Base-by-base conservation (phyloP, 768 basidiomycete species). In the Termitomyces heimii region DNA sequence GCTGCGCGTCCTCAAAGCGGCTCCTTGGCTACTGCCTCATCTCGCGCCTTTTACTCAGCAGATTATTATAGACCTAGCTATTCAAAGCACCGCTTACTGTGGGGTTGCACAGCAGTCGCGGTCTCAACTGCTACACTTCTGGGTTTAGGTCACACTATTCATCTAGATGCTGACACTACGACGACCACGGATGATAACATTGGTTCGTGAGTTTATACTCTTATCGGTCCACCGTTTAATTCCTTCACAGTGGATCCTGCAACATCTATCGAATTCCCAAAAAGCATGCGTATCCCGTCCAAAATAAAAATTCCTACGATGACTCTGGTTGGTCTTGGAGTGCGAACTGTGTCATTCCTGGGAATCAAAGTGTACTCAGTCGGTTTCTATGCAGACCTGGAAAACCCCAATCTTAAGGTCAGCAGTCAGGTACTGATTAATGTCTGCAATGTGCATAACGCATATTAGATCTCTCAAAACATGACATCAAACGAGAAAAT, bases 301-400 rank as follows among this genome's bases (percentile, higher is more conserved):
- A 88, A 84, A 63, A 70, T 81, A 16, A 79, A 82, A 10, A 70
- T 82, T 6, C 83, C 88, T 9, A 71, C 79, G 2, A 81, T 91
- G 63, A 80, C 83, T 12, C 79, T 96, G 5, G 73, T 97, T 20
- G 94, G 94, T 6, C 74, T 92, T 1, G 94, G 94, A 24, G 92
- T 94, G 39, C 78, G 94, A 50, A 91, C 86, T 0, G 93, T 97
- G 31, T 93, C 92, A 14, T 94, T 97, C 71, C 76, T 96, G 39
- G 80, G 86, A 7, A 82, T 97, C 61, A 85, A 91, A 66, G 94
- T 96, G 16, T 97, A 97, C 71, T 89, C 88, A 12, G 84, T 92
- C 34, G 94, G 82, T 2, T 93, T 97, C 72, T 97, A 96, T 69
- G 88, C 91, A 6, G 92, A 96, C 67, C 72, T 93, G 44, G 65